Evolutionary conservation across 139 green algal species (phyloP), one percentile per base, ranked within the genome.

Genomic region (Deuterostichococcus epilithicus): DNA sequence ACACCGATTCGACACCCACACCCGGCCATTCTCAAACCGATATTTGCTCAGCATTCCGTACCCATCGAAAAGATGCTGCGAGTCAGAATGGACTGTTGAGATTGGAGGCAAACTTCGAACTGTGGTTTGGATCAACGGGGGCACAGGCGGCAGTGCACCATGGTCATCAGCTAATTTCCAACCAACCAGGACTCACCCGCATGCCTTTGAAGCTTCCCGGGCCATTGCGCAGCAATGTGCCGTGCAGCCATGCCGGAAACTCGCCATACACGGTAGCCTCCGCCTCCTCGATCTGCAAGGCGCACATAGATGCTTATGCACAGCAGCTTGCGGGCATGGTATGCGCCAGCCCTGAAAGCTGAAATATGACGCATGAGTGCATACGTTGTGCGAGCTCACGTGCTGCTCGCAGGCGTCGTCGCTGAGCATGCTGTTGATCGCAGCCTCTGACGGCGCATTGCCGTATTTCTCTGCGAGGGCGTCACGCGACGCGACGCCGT

Each of bases 51-150:
- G 63, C 72, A 89, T 81, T 35, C 75, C 88, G 70, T 88, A 94
- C 10, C 91, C 91, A 32, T 96, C 91, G 81, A 96, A 96, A 80
- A 96, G 72, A 80, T 96, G 91, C 32, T 84, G 70, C 85, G n/a
- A n/a, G n/a, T n/a, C n/a, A n/a, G n/a, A n/a, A n/a, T n/a, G n/a
- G n/a, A n/a, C n/a, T n/a, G n/a, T n/a, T n/a, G n/a, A n/a, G n/a
- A n/a, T n/a, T n/a, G n/a, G n/a, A n/a, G 72, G 5, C 72, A 76
- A 33, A n/a, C 10, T 35, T n/a, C n/a, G n/a, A n/a, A n/a, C n/a
- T n/a, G n/a, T n/a, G n/a, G n/a, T n/a, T n/a, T n/a, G n/a, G n/a
- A n/a, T n/a, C n/a, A n/a, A n/a, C n/a, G n/a, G n/a, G n/a, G n/a
- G 2, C 8, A 20, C 15, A 69, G 10, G 10, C 0, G 15, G 74